phyloP scores from a whole-genome alignment of 2,329 filamentous ascomycete genomes.

The Fusarium irregulare region DNA sequence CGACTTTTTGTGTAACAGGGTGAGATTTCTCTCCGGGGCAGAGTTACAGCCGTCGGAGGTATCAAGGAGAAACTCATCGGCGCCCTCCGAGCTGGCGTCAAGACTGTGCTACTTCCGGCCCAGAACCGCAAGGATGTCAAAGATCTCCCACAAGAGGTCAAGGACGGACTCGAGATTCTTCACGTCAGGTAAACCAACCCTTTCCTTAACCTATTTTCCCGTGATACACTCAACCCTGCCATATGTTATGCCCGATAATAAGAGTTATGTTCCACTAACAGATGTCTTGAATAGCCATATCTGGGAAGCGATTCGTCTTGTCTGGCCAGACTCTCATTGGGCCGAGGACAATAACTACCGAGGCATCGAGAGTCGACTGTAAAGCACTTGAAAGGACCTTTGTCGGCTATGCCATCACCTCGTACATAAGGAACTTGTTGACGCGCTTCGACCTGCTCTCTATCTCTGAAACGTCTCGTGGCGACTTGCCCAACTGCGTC shows the following conservation, averaged over 20 bases:
- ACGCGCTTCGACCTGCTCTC: constrained; percentile 22
- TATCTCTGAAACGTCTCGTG: constrained; percentile 39
- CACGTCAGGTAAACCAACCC: constrained; percentile 78
- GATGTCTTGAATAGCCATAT: constrained; percentile 72
- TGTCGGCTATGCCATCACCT: constrained; percentile 8
- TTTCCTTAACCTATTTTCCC: constrained; percentile 56
- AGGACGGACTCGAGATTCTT: constrained; percentile 85
- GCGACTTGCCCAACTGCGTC: constrained; percentile 18
- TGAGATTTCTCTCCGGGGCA: constrained; percentile 82
- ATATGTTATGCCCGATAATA: constrained; percentile 33
- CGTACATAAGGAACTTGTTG: constrained; percentile 20
- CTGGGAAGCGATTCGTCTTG: constrained; percentile 89
- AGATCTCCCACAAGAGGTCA: constrained; percentile 91
- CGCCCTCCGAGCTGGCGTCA: constrained; percentile 90
- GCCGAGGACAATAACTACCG: constrained; percentile 76
- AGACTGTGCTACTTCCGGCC: constrained; percentile 88
- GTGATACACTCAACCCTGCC: constrained; percentile 33
- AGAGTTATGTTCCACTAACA: constrained; percentile 47
- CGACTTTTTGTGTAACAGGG: constrained; percentile 57
- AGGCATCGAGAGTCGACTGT: constrained; percentile 83
- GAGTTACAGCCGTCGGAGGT: constrained; percentile 92
- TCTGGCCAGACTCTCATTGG: constrained; percentile 94
- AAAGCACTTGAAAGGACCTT: constrained; percentile 44
- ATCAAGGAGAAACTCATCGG: constrained; percentile 99
- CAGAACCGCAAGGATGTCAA: constrained; percentile 93